A percentile compares a stretch with the other conserved stretches of the same genome.
phyloP scores from a whole-genome alignment of 192 early-diverging fungal species.

The Mortierella alpina region DNA sequence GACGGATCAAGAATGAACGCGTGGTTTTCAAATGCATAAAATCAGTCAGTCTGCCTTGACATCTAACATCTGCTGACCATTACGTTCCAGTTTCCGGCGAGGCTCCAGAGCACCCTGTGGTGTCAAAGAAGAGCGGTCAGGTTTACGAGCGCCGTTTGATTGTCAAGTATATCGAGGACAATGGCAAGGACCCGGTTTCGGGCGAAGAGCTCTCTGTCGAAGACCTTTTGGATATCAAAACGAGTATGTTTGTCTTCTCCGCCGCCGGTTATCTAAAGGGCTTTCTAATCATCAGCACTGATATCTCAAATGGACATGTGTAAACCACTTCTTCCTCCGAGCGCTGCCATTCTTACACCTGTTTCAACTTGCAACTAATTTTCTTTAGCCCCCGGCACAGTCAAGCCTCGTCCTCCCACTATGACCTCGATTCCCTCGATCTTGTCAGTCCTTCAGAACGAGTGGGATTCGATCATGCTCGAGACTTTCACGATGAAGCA shows the following conservation, averaged over 20 bases:
- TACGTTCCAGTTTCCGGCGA: constrained; percentile 87
- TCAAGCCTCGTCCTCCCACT: constrained; percentile 90
- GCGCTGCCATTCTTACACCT: too few relatives aligned
- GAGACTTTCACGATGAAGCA: constrained; percentile 94
- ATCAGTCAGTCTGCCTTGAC: neutral
- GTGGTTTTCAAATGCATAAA: neutral
- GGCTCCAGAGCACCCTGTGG: constrained; percentile 86
- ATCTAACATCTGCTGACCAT: too few relatives aligned
- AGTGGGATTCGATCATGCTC: constrained; percentile 96
- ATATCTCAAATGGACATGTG: too few relatives aligned
- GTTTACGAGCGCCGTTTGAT: constrained; percentile 92
- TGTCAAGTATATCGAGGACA: constrained; percentile 86
- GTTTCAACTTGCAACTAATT: neutral
- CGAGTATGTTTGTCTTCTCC: constrained; percentile 52
- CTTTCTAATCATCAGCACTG: too few relatives aligned
- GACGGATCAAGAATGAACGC: neutral
- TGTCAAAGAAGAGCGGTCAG: constrained; percentile 85
- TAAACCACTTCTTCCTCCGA: too few relatives aligned
- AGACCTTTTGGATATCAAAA: constrained; percentile 79
- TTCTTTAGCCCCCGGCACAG: constrained; percentile 64
- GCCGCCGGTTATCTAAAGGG: too few relatives aligned
- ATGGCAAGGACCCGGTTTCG: constrained; percentile 84
- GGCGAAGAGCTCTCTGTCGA: constrained; percentile 76
- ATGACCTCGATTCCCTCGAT: constrained; percentile 93
- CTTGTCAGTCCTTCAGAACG: constrained; percentile 90